Base-by-base conservation (phyloP, 768 basidiomycete species). In the Chalciporus pseudorubinellus region DNA sequence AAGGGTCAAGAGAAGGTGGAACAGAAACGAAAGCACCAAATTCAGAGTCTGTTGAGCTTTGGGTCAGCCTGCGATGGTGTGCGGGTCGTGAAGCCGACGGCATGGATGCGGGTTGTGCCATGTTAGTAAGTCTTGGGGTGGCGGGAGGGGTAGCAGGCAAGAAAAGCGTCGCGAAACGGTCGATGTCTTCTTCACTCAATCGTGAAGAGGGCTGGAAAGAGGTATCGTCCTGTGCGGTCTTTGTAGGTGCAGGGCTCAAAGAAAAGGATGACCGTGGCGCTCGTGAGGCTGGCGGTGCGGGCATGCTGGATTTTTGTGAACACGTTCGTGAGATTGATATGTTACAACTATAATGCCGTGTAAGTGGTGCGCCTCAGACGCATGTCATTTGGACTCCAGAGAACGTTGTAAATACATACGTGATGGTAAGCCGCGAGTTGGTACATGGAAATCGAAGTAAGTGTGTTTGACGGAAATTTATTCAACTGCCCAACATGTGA, bases 21-120 rank as follows among this genome's bases (percentile, higher is more conserved):
- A 85, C 82, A 4, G 79, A 79, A 2, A 86, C 79, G 46, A 85
- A 85, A 0, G 81, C 70, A 10, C 83, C 83, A 59, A 84, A 84
- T 18, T 85, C 83, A 0, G 77, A 78, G 57, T 76, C 74, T 6
- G 72, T 53, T 11, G 72, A 71, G 11, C 52, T 43, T 26, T 44
- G 57, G 0, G 61, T 54, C 19, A 56, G 59, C 46, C 41, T 59
- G 16, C 51, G 60, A 22, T 43, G 33, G 16, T 9, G 58, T 22
- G 13, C 38, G 48, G 26, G 43, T 3, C 21, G 39, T 24, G 46
- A 36, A 22, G 6, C 16, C 11, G 18, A 16, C 20, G 36, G 13
- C 21, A 13, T 20, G 14, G 38, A 4, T 9, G 39, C 43, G 0
- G 26, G 10, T 12, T 34, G 44, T 13, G 47, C 53, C 1, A 41